phyloP scores from a whole-genome alignment of 495 filamentous ascomycete genomes.

The Daldinia loculata region DNA sequence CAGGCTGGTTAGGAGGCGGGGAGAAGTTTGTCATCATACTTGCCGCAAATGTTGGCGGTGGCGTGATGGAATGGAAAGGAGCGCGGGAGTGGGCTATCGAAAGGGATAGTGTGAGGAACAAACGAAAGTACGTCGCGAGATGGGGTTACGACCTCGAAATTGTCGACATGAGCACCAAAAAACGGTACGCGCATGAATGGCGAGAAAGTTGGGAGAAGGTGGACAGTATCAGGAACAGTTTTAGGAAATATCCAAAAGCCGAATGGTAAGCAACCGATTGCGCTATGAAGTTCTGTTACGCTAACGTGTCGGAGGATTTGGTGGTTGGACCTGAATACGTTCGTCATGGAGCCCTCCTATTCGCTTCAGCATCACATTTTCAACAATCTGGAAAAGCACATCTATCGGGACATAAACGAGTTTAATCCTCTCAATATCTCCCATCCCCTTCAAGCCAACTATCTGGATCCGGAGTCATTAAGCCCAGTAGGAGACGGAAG shows the following conservation, averaged over 20 bases:
- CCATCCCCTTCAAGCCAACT: conserved; percentile 75
- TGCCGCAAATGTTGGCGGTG: conserved; percentile 91
- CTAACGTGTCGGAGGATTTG: conserved; percentile 78
- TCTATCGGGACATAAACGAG: conserved; percentile 95
- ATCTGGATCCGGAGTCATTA: conserved; percentile 76
- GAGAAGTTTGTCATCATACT: conserved; percentile 93
- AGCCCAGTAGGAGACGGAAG: conserved; percentile 80
- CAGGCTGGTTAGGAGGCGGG: conserved; percentile 74
- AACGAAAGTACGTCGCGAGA: conserved; percentile 80
- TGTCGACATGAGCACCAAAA: conserved; percentile 98
- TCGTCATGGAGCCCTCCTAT: conserved; percentile 95
- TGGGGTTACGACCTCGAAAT: conserved; percentile 98
- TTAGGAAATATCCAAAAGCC: conserved; percentile 92
- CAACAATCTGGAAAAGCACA: conserved; percentile 73
- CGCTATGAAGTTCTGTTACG: conserved; percentile 6
- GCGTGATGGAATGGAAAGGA: conserved; percentile 99
- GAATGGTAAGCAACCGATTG: conserved; percentile 76
- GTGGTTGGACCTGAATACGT: conserved; percentile 98
- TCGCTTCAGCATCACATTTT: conserved; percentile 93
- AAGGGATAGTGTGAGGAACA: conserved; percentile 94
- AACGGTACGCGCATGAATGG: conserved; percentile 98
- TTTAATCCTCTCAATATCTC: conserved; percentile 96
- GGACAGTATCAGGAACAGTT: conserved; percentile 88
- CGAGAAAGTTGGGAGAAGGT: conserved; percentile 99
- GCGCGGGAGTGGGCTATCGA: conserved; percentile 98